Evolutionary conservation across 2,329 filamentous ascomycete genomes (phyloP), one percentile per base, ranked within the genome.

Genomic region (Hirsutella thompsonii): DNA sequence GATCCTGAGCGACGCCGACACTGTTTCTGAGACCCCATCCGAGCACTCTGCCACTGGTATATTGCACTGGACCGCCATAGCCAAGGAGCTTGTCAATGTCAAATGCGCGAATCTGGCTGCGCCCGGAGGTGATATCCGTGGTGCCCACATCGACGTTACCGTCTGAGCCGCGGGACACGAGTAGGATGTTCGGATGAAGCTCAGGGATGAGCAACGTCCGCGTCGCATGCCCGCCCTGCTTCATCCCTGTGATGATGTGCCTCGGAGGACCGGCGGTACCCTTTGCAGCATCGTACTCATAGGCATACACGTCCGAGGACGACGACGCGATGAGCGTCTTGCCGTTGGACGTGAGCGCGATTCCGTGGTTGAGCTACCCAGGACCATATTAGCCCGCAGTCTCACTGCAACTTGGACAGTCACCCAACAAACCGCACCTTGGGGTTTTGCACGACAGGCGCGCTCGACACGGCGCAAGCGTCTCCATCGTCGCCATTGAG

Each of bases 21-120:
- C 74, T 76, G 56, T 86, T 86, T 21, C 81, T 67, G 20, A 86
- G 63, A 16, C 81, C 81, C 79, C 79, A 84, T 14, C 77, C 70
- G 4, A 73, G 52, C 3, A 68, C 47, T 6, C 49, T 49, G 11
- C 69, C 70, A 14, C 71, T 44, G 60, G 63, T 50, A 39, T 68
- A 71, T 38, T 69, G 55, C 45, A 42, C 45, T 3, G 55, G 37
- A 20, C 37, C 47, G 2, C 38, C 42, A 6, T 47, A 20, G 6
- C 42, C 33, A 41, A 60, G 35, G 20, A 66, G 43, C 35, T 56
- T 46, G 35, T 48, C 41, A 2, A 67, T 47, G 6, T 51, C 47
- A 39, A 63, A 62, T 2, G 69, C 70, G 47, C 76, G 78, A 50
- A 85, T 70, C 47, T 80, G 76, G 13, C 70, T 74, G 38, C 74